Evolutionary conservation across 2,329 filamentous ascomycete species (phyloP).

Genomic region (Colletotrichum echinochloae): DNA sequence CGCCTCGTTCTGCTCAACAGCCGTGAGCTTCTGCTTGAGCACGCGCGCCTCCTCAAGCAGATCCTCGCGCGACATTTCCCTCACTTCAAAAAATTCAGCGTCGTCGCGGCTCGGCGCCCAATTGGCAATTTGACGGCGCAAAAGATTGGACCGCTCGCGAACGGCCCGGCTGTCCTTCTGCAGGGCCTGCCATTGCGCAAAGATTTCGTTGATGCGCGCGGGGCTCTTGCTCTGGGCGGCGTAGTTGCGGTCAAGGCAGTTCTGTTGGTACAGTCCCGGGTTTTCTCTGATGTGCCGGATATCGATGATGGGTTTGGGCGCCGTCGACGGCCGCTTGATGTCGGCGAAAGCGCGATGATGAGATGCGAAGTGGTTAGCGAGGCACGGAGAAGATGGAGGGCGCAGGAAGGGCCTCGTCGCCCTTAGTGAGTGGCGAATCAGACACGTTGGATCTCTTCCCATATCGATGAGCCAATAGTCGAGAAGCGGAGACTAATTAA

Average conservation of each 20-base stretch:
- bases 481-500: neutral
- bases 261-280: constrained; percentile 82
- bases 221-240: constrained; percentile 65
- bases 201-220: constrained; percentile 65
- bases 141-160: constrained; percentile 74
- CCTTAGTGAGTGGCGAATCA: constrained; percentile 2
- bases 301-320: constrained; percentile 84
- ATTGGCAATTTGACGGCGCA: constrained; percentile 69
- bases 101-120: constrained; percentile 60
- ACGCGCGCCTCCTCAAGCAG: constrained; percentile 73
- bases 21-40: constrained; percentile 72
- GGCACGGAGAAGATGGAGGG: neutral
- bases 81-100: constrained; percentile 51
- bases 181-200: constrained; percentile 68
- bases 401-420: neutral
- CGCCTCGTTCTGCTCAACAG: constrained; percentile 72
- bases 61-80: constrained; percentile 58
- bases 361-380: neutral
- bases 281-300: constrained; percentile 92
- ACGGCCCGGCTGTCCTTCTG: constrained; percentile 71
- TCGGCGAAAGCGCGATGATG: constrained; percentile 42
- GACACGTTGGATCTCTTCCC: constrained; percentile 15
- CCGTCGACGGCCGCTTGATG: constrained; percentile 71
- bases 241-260: constrained; percentile 90
- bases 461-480: constrained; percentile 1